Percentiles rank a stretch among this genome's conserved stretches.
Conservation (phyloP, 441 rosid species). For the Populus hybrid region DNA sequence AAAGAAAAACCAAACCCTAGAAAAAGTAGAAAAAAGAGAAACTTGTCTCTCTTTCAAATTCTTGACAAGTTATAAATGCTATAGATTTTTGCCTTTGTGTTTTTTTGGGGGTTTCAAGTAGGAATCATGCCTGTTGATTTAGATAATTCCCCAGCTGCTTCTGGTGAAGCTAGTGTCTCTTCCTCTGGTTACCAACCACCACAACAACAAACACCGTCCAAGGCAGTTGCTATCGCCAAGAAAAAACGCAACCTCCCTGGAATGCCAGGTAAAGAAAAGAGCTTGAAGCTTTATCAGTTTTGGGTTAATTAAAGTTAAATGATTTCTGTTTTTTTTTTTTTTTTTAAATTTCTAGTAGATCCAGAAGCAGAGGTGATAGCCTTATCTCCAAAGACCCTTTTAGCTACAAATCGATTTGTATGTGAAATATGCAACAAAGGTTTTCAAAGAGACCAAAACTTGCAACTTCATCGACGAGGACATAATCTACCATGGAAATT, state of each 20-base stretch:
- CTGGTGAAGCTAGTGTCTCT: slow-evolving; percentile 93
- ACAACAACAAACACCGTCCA: slow-evolving; percentile 36
- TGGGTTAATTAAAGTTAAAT: not conserved
- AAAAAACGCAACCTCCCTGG: slow-evolving; percentile 96
- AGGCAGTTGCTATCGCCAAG: slow-evolving; percentile 40
- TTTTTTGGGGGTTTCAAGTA: not conserved
- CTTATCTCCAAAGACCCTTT: no score
- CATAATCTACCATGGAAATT: no score
- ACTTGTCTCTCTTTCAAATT: not conserved
- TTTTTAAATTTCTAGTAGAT: slow-evolving; percentile 37
- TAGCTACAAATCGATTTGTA: no score
- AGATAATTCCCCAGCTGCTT: slow-evolving; percentile 78
- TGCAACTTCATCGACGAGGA: no score
- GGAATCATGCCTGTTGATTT: slow-evolving; percentile 62
- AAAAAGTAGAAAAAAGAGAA: slow-evolving; percentile 18
- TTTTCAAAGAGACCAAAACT: no score
- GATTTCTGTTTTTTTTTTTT: not conserved
- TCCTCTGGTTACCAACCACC: slow-evolving; percentile 62
- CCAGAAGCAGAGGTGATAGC: slow-evolving; percentile 36
- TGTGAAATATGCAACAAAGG: no score
- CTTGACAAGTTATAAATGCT: not conserved
- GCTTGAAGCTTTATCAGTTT: not conserved
- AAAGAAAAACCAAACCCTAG: slow-evolving; percentile 32
- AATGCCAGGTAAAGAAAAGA: slow-evolving; percentile 62
- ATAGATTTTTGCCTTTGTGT: slow-evolving; percentile 13